Percentiles rank a stretch among this genome's conserved stretches.
Conservation (phyloP, 1,284 basidiomycete species). For the Xerocomus minutiporus region DNA sequence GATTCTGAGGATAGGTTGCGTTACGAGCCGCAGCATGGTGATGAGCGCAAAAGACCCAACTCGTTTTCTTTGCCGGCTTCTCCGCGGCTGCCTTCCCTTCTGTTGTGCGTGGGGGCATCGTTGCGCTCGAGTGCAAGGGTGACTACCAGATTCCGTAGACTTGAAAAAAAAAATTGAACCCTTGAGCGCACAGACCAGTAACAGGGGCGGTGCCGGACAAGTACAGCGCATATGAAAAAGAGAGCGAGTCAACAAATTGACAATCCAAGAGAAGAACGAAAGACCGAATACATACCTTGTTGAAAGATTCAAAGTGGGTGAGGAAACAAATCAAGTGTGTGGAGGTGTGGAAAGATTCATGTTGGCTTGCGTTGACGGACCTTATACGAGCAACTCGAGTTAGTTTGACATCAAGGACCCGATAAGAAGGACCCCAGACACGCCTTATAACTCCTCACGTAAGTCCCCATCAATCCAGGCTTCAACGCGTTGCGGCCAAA, state of each 20-base stretch:
- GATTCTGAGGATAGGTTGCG: slow-evolving; percentile 33
- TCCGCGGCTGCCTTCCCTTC: slow-evolving; percentile 29
- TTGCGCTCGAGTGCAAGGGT: slow-evolving; percentile 6
- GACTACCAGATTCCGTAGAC: slow-evolving; percentile 10
- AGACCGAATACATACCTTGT: slow-evolving; percentile 11
- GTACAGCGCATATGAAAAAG: background rate
- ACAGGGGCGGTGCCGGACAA: slow-evolving; percentile 29
- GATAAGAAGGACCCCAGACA: slow-evolving; percentile 31
- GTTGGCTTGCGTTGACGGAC: slow-evolving; percentile 31
- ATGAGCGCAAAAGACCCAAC: slow-evolving; percentile 16
- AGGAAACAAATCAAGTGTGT: slow-evolving; percentile 15
- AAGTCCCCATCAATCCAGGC: slow-evolving; percentile 5
- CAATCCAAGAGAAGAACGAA: background rate
- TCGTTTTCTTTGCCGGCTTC: slow-evolving; percentile 34
- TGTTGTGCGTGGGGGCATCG: slow-evolving; percentile 31
- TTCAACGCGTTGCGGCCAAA: slow-evolving; percentile 4
- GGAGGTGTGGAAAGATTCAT: slow-evolving; percentile 34
- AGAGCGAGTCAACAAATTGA: slow-evolving; percentile 3
- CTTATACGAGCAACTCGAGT: slow-evolving; percentile 32
- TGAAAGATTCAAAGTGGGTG: slow-evolving; percentile 7
- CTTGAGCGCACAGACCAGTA: slow-evolving; percentile 28
- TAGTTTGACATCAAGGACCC: slow-evolving; percentile 28
- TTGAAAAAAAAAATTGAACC: slow-evolving; percentile 9
- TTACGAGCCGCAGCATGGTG: slow-evolving; percentile 6
- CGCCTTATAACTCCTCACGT: slow-evolving; percentile 21